Base-by-base conservation (phyloP, 106 monocot genomes). In the Xerophyta viscosa region DNA sequence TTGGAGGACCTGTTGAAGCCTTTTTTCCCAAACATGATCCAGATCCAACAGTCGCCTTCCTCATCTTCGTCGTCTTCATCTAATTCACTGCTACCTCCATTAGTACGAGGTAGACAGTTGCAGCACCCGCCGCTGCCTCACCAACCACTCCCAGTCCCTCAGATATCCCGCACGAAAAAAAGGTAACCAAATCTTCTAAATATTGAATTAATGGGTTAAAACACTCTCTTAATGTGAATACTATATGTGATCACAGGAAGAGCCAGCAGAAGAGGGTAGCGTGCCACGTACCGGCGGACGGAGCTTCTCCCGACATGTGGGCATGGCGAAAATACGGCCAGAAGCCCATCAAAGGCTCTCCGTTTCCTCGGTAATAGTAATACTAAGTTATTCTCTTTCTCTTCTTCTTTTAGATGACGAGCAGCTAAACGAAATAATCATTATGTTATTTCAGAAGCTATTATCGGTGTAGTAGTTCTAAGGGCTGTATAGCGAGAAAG, bases 391-490 rank as follows among this genome's bases (percentile, higher is more conserved):
- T 6, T 33, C 7, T 5, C 7, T 33, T 6, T 33, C 33, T 33
- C 33, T 6, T 33, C n/a, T n/a, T n/a, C n/a, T n/a, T n/a, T n/a
- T n/a, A n/a, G n/a, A n/a, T n/a, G n/a, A n/a, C n/a, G n/a, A n/a
- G n/a, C n/a, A n/a, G n/a, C n/a, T n/a, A n/a, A n/a, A n/a, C n/a
- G n/a, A n/a, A n/a, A n/a, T n/a, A n/a, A n/a, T n/a, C n/a, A n/a
- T n/a, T n/a, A n/a, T n/a, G n/a, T n/a, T n/a, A n/a, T n/a, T n/a
- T n/a, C n/a, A n/a, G n/a, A n/a, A 33, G 92, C 0, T 92, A 92
- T 29, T 83, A 92, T 52, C 64, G 77, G 30, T 93, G 92, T 46
- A 93, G 83, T 62, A 87, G 79, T 57, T 87, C 76, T 36, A 93
- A 93, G 24, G 92, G 71, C 0, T 93, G 92, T 62, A 41, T 55